phyloP scores from a whole-genome alignment of 208 protist genomes.

The Wallacemonas sp. region DNA sequence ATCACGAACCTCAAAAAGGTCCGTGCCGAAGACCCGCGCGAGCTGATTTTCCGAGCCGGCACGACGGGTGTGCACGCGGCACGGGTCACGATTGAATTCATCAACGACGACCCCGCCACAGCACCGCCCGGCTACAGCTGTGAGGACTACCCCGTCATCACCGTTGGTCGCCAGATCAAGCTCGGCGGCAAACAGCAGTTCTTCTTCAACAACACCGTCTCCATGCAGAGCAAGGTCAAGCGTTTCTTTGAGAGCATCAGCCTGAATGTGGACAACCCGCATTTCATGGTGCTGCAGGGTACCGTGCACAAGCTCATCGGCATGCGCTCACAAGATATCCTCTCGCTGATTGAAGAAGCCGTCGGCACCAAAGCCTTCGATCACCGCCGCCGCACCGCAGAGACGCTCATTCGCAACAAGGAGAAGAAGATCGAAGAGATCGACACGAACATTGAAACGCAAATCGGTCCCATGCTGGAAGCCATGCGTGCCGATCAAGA shows the following conservation, averaged over 20 bases:
- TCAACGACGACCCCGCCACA: slow-evolving; percentile 95
- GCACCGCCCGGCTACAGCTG: slow-evolving; percentile 98
- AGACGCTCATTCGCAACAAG: slow-evolving; percentile 98
- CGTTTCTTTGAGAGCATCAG: slow-evolving; percentile 99
- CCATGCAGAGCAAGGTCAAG: slow-evolving; percentile 96
- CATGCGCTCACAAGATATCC: slow-evolving; percentile 99
- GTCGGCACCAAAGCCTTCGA: slow-evolving; percentile 99
- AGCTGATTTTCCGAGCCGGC: slow-evolving; percentile 99
- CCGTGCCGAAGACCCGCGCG: slow-evolving; percentile 95
- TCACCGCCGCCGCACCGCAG: slow-evolving; percentile 95
- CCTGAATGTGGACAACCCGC: slow-evolving; percentile 99
- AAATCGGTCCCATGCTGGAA: slow-evolving; percentile 88
- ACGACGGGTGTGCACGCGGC: slow-evolving; percentile 99
- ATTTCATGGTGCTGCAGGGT: slow-evolving; percentile 99
- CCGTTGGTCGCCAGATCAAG: slow-evolving; percentile 97
- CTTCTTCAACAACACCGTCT: slow-evolving; percentile 98
- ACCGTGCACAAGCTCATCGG: slow-evolving; percentile 99
- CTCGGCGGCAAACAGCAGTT: slow-evolving; percentile 98
- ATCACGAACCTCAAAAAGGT: slow-evolving; percentile 99
- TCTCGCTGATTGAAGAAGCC: slow-evolving; percentile 99
- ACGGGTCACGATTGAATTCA: slow-evolving; percentile 99
- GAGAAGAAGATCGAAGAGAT: slow-evolving; percentile 99
- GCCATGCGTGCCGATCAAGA: slow-evolving; percentile 87
- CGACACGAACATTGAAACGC: slow-evolving; percentile 82
- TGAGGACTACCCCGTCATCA: slow-evolving; percentile 96